Evolutionary conservation across 2,329 filamentous ascomycete species (phyloP), one percentile per base, ranked within the genome.

Genomic region (Aquanectria penicillioides): DNA sequence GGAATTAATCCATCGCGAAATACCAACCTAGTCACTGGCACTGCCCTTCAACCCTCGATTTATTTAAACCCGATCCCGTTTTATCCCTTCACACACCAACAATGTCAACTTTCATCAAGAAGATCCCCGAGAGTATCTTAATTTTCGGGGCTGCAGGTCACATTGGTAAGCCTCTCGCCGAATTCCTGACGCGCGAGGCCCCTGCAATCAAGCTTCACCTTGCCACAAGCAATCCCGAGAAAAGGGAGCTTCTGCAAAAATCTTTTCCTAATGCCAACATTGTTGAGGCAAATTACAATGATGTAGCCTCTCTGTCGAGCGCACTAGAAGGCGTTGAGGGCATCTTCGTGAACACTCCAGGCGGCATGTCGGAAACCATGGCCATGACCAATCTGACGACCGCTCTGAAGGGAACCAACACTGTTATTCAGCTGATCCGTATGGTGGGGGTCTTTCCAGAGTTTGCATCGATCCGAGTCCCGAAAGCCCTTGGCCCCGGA

Each of bases 321-420:
- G 46, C 46, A 10, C 22, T 49, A 8, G 28, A 49, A 11, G 33
- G 11, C 12, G 38, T 49, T 5, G 22, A 49, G n/a, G 46, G 22
- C 3, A 33, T 38, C 23, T 49, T 49, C 15, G 23, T 49, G 13
- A 49, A 37, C 6, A 49, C 46, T 10, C 46, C 46, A 9, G 15
- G 22, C 7, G 46, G 46, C 10, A 46, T 49, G 22, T 17, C 33
- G 2, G 46, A 49, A 17, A 33, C 33, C 6, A 31, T n/a, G 20
- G 46, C 31, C n/a, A 49, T 49, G 46, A 38, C 31, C 4, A 49
- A 49, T 13, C 33, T 49, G 8, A 23, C 38, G 20, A 28, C 46
- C 3, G 46, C 22, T 7, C n/a, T 49, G 8, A 37, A 38, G 33
- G 34, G 15, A 3, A 23, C 37, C 12, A 49, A 46, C 11, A 33